Conservation (phyloP, 1,139 yeast genomes). For the Debaryomycetaceae sp. region DNA sequence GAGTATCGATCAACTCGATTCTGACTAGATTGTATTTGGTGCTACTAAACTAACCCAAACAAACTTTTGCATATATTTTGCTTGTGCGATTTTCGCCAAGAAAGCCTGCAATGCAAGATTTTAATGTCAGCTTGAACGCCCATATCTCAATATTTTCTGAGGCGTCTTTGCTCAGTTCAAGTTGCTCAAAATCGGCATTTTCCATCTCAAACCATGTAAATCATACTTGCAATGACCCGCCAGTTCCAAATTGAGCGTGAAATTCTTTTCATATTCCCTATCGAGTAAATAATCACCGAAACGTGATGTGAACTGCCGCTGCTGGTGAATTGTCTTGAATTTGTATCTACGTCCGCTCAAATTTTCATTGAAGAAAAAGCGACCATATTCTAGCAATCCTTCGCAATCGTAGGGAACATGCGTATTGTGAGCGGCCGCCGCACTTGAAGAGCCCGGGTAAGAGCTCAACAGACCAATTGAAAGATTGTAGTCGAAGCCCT, state of each 20-base stretch:
- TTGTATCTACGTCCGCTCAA: slow-evolving; percentile 30
- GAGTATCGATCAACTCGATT: too few relatives aligned
- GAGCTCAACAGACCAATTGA: too few relatives aligned
- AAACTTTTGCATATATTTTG: too few relatives aligned
- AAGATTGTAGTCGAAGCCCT: not conserved
- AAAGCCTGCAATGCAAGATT: too few relatives aligned
- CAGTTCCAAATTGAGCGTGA: not conserved
- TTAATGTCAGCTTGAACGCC: too few relatives aligned
- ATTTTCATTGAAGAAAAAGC: slow-evolving; percentile 26
- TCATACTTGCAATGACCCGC: slow-evolving; percentile 22
- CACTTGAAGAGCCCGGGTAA: too few relatives aligned
- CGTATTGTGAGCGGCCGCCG: too few relatives aligned
- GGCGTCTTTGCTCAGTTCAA: too few relatives aligned
- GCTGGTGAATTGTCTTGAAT: slow-evolving; percentile 37
- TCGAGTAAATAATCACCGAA: slow-evolving; percentile 33
- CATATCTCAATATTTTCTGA: too few relatives aligned
- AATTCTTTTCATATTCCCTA: slow-evolving; percentile 12
- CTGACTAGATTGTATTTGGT: too few relatives aligned
- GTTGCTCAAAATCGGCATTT: slow-evolving; percentile 38
- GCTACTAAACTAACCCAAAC: too few relatives aligned
- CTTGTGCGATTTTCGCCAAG: too few relatives aligned
- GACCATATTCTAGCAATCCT: slow-evolving; percentile 12
- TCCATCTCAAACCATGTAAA: slow-evolving; percentile 39
- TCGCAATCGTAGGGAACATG: not conserved
- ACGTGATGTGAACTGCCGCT: slow-evolving; percentile 35